Conservation (phyloP, 805 yeast genomes). For the Ogataea saltuana region DNA sequence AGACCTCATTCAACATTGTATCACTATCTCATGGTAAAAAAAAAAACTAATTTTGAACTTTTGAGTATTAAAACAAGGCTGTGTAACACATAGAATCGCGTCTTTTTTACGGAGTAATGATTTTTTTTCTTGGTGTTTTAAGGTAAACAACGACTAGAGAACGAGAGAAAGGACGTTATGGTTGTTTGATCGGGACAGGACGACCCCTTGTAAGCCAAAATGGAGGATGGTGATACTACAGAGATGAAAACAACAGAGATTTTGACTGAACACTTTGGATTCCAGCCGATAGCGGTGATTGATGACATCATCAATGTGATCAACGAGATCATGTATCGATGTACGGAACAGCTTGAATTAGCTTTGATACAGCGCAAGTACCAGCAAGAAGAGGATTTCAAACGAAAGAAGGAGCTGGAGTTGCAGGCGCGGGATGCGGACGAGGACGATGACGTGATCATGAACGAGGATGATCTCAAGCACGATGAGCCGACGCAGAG, state of each 20-base stretch:
- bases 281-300: conserved; percentile 75
- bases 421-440: conserved; percentile 22
- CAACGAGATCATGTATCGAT: conserved; percentile 78
- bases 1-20: too few relatives aligned
- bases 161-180: too few relatives aligned
- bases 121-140: too few relatives aligned
- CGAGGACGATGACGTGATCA: conserved; percentile 32
- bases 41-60: too few relatives aligned
- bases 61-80: too few relatives aligned
- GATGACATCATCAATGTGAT: conserved; percentile 90
- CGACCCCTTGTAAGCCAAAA: not conserved
- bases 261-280: conserved; percentile 84
- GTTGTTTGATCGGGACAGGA: not conserved
- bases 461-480: conserved; percentile 25
- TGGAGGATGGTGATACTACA: conserved; percentile 13
- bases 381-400: conserved; percentile 25
- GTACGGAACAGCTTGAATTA: conserved; percentile 75
- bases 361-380: conserved; percentile 47
- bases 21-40: too few relatives aligned
- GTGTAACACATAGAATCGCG: too few relatives aligned
- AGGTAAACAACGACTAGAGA: too few relatives aligned
- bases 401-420: conserved; percentile 13
- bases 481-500: conserved; percentile 6
- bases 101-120: too few relatives aligned
- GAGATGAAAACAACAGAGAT: conserved; percentile 42